phyloP scores from a whole-genome alignment of 805 yeast species.

The Candida vartiovaarae region DNA sequence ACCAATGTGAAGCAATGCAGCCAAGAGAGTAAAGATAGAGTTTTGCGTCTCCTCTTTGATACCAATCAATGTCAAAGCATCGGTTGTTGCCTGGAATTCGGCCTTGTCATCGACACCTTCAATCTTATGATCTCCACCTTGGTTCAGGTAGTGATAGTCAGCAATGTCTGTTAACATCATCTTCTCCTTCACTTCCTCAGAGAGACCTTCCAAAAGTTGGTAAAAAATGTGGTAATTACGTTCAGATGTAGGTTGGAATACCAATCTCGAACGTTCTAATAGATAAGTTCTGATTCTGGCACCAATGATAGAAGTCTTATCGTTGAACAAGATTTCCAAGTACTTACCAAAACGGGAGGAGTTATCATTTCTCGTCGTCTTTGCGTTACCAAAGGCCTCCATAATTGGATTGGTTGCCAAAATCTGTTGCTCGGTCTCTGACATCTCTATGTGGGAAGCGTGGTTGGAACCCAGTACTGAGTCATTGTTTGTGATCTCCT shows the following conservation, averaged over 20 bases:
- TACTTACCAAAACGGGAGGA: conserved; percentile 97
- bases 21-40: conserved; percentile 69
- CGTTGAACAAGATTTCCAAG: conserved; percentile 81
- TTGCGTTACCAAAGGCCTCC: conserved; percentile 98
- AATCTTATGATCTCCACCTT: conserved; percentile 73
- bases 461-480: conserved; percentile 34
- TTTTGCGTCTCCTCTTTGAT: conserved; percentile 50
- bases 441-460: conserved; percentile 52
- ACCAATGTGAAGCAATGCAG: conserved; percentile 89
- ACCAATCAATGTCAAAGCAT: conserved; percentile 77
- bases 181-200: conserved; percentile 41
- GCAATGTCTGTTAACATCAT: conserved; percentile 58
- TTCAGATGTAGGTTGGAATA: conserved; percentile 85
- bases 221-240: conserved; percentile 94
- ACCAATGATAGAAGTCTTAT: conserved; percentile 74
- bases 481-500: conserved; percentile 35
- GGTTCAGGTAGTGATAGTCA: conserved; percentile 77
- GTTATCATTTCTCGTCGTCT: conserved; percentile 94
- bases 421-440: conserved; percentile 87
- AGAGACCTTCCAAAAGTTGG: conserved; percentile 74
- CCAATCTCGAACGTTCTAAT: conserved; percentile 89
- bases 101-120: conserved; percentile 74
- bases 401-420: conserved; percentile 95
- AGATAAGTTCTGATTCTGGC: conserved; percentile 91
- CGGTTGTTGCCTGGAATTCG: conserved; percentile 70